Evolutionary conservation across 768 basidiomycete genomes (phyloP).

Genomic region (Mycena galopus): DNA sequence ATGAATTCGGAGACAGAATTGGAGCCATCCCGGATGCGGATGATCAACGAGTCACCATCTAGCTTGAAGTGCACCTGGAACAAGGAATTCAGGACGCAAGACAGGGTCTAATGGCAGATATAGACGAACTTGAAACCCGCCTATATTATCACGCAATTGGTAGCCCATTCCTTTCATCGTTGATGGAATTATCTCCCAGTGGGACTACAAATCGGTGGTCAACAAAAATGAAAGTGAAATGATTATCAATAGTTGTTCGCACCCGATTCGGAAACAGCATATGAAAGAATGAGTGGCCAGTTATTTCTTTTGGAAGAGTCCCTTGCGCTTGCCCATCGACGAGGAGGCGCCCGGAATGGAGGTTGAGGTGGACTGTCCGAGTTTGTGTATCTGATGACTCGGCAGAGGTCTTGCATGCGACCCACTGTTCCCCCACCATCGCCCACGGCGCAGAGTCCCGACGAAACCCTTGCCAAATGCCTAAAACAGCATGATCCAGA

Average conservation of each 20-base stretch:
- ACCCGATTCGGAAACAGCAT: slow-evolving; percentile 19
- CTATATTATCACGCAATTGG: slow-evolving; percentile 12
- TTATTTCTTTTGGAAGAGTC: slow-evolving; percentile 51
- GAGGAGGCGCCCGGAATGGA: slow-evolving; percentile 56
- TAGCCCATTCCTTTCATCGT: slow-evolving; percentile 26
- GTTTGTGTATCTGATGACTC: slow-evolving; percentile 18
- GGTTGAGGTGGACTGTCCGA: slow-evolving; percentile 54
- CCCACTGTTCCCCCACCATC: slow-evolving; percentile 43
- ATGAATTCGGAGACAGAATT: slow-evolving; percentile 17
- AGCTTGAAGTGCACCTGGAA: slow-evolving; percentile 27
- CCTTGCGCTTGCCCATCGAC: slow-evolving; percentile 57
- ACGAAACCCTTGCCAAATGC: slow-evolving; percentile 18
- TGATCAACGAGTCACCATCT: neutral
- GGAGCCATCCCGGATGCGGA: slow-evolving; percentile 11
- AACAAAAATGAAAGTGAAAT: neutral
- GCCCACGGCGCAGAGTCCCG: slow-evolving; percentile 12
- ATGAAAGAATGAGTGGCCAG: slow-evolving; percentile 44
- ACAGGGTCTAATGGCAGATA: neutral
- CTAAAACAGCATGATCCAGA: slow-evolving; percentile 4
- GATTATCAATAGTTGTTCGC: neutral
- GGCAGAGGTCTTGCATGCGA: slow-evolving; percentile 39
- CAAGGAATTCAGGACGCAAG: neutral
- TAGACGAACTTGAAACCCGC: slow-evolving; percentile 17
- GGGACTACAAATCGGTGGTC: neutral
- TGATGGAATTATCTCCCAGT: slow-evolving; percentile 15